Conservation (phyloP, 2,329 filamentous ascomycete species). For the Knoxdaviesia capensis region DNA sequence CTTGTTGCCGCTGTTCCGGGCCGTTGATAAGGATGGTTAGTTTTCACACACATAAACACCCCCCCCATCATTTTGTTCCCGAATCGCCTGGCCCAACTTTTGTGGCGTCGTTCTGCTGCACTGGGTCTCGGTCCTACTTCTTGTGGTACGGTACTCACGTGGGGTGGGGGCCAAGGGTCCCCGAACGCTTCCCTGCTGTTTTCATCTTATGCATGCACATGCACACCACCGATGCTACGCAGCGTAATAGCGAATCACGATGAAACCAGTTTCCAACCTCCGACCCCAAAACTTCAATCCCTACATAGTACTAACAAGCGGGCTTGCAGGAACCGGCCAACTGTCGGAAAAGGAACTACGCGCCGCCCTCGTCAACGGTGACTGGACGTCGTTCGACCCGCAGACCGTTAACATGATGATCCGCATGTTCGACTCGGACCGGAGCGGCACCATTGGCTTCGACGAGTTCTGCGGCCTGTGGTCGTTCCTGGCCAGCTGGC, state of each 20-base stretch:
- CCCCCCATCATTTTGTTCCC: too few relatives aligned
- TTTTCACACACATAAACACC: slow-evolving; percentile 2
- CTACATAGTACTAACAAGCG: not conserved
- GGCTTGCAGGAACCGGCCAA: slow-evolving; percentile 44
- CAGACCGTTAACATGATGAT: slow-evolving; percentile 99
- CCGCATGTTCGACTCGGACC: slow-evolving; percentile 93
- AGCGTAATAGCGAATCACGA: too few relatives aligned
- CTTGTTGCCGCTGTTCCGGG: slow-evolving; percentile 69
- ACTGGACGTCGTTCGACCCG: slow-evolving; percentile 83
- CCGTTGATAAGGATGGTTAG: slow-evolving; percentile 69
- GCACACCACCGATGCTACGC: too few relatives aligned
- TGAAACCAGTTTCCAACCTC: too few relatives aligned
- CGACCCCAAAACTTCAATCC: not conserved
- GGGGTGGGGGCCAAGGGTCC: too few relatives aligned
- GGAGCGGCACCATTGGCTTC: slow-evolving; percentile 75
- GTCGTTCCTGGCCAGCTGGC: slow-evolving; percentile 90
- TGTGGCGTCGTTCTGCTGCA: too few relatives aligned
- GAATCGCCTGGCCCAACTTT: too few relatives aligned
- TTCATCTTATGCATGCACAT: too few relatives aligned
- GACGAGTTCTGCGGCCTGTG: slow-evolving; percentile 92
- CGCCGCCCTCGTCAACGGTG: slow-evolving; percentile 82
- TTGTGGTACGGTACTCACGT: too few relatives aligned
- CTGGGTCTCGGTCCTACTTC: too few relatives aligned
- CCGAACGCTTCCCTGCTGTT: too few relatives aligned
- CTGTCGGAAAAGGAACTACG: slow-evolving; percentile 75